Conservation (phyloP, 2,329 filamentous ascomycete genomes). For the Neoscytalidium dimidiatum region DNA sequence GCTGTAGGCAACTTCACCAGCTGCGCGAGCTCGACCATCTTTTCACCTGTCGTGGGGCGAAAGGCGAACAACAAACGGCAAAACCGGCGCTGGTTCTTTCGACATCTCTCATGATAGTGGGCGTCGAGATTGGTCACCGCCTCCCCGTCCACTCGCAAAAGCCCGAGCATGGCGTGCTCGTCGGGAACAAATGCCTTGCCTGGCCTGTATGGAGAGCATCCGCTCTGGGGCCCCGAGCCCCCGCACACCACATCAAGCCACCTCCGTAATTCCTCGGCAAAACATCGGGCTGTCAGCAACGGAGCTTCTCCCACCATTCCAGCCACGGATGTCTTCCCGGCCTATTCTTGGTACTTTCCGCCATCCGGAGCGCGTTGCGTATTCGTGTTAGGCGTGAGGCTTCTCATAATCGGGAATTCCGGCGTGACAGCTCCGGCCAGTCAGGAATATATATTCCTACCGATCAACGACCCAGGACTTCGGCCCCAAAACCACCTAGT, state of each 20-base stretch:
- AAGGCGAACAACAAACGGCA: too few relatives aligned
- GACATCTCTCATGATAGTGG: too few relatives aligned
- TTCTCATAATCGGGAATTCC: not conserved
- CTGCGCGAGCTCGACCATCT: too few relatives aligned
- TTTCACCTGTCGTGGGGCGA: too few relatives aligned
- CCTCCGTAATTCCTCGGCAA: not conserved
- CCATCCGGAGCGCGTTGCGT: too few relatives aligned
- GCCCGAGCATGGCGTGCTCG: not conserved
- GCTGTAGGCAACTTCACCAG: too few relatives aligned
- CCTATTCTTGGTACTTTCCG: too few relatives aligned
- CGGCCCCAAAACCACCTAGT: not conserved
- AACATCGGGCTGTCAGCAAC: not conserved
- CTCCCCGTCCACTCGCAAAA: not conserved
- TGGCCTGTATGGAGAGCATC: not conserved
- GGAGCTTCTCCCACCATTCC: too few relatives aligned
- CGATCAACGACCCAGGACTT: not conserved
- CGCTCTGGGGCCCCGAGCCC: constrained; percentile 8
- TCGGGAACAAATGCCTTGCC: not conserved
- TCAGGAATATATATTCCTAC: not conserved
- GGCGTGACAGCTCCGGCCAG: not conserved
- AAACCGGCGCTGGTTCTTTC: too few relatives aligned
- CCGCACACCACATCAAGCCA: not conserved
- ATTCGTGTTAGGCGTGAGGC: too few relatives aligned
- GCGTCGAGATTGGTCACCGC: too few relatives aligned
- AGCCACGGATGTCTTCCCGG: too few relatives aligned